Percentiles rank a stretch among this genome's conserved stretches.
Conservation (phyloP, 2,329 filamentous ascomycete genomes). For the Elsinoe arachidis region DNA sequence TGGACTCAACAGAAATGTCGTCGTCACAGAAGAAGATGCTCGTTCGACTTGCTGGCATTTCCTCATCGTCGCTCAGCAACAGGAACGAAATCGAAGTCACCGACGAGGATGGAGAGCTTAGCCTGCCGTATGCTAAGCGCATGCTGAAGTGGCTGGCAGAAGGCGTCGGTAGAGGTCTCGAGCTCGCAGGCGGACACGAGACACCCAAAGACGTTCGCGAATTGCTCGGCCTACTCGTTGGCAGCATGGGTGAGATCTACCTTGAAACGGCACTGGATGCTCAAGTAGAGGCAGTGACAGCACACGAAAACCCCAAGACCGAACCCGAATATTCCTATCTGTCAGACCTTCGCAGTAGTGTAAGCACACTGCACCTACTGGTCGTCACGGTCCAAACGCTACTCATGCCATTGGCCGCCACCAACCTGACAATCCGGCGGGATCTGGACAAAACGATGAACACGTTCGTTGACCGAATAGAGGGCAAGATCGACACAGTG, state of each 20-base stretch:
- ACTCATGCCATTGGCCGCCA: conserved; percentile 77
- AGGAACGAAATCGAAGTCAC: conserved; percentile 84
- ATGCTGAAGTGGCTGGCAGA: conserved; percentile 98
- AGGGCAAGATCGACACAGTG: conserved; percentile 70
- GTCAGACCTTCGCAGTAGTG: conserved; percentile 66
- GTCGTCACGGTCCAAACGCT: conserved; percentile 85
- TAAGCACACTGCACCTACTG: conserved; percentile 87
- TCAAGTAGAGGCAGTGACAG: conserved; percentile 64
- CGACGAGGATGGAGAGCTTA: conserved; percentile 79
- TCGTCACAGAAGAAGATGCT: conserved; percentile 84
- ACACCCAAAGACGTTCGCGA: conserved; percentile 90
- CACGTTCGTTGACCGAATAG: conserved; percentile 64
- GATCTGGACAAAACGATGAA: conserved; percentile 81
- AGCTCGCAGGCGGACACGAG: conserved; percentile 78
- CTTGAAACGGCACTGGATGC: conserved; percentile 57
- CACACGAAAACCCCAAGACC: conserved; percentile 64
- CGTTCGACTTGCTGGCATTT: conserved; percentile 75
- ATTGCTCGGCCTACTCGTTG: conserved; percentile 72
- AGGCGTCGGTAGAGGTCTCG: conserved; percentile 80
- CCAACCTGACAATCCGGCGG: conserved; percentile 80
- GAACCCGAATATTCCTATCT: conserved; percentile 87
- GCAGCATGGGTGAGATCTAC: conserved; percentile 79
- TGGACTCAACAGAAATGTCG: conserved; percentile 83
- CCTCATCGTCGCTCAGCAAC: conserved; percentile 53
- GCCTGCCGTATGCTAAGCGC: conserved; percentile 79